A percentile compares a stretch with the other conserved stretches of the same genome.
phyloP scores from a whole-genome alignment of 805 yeast genomes.

The Candida sphagnicola region DNA sequence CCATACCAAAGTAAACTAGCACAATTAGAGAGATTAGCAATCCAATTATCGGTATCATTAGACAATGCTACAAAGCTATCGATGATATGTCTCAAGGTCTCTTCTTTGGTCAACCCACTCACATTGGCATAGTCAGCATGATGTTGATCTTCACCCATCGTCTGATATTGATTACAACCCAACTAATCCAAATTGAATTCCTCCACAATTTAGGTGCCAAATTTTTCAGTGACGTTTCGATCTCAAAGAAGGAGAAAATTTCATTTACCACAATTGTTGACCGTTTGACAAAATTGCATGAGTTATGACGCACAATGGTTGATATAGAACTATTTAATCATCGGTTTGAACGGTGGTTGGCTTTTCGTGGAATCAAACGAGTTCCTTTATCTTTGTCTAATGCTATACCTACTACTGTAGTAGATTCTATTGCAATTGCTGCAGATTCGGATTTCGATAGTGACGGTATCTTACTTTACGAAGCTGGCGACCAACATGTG shows the following conservation, averaged over 20 bases:
- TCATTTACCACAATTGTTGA: too few species aligned
- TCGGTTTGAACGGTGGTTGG: background rate
- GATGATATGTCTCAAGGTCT: conserved; percentile 54
- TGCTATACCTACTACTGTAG: background rate
- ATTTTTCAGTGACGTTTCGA: too few species aligned
- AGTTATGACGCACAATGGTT: background rate
- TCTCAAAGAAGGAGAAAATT: too few species aligned
- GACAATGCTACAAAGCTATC: conserved; percentile 64
- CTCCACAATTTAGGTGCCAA: too few species aligned
- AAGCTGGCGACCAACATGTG: too few species aligned
- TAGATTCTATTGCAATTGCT: background rate
- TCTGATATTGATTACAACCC: too few species aligned
- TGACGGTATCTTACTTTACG: too few species aligned
- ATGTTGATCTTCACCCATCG: conserved; percentile 15
- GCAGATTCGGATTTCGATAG: background rate
- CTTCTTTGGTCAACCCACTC: conserved; percentile 37
- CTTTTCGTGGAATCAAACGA: background rate
- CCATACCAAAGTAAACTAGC: conserved; percentile 87
- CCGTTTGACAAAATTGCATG: background rate
- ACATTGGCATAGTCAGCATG: conserved; percentile 79
- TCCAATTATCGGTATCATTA: conserved; percentile 72
- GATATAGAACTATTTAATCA: conserved; percentile 1
- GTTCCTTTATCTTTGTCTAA: background rate
- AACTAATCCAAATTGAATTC: too few species aligned
- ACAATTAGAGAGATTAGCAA: conserved; percentile 82